A percentile compares a stretch with the other conserved stretches of the same genome.
Evolutionary conservation across 805 yeast genomes (phyloP).

Genomic region (Wickerhamomyces alni): DNA sequence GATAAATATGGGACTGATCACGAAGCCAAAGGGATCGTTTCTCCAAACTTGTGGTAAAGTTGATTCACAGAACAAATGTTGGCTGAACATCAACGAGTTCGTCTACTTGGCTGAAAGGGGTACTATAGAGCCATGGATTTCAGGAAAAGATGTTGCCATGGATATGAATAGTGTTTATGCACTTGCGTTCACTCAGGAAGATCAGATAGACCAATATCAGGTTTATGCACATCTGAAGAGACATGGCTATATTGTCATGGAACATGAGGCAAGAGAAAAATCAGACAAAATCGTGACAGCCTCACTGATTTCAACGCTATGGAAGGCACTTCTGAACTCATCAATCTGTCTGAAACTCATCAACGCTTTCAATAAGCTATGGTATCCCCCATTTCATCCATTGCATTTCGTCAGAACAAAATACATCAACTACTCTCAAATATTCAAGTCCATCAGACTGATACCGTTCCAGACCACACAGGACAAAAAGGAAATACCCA

Average conservation of each 20-base stretch:
- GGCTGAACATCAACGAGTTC: slow-evolving; percentile 61
- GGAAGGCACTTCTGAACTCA: slow-evolving; percentile 1
- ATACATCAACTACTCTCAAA: slow-evolving; percentile 22
- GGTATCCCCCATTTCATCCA: slow-evolving; percentile 11
- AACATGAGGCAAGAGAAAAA: slow-evolving; percentile 16
- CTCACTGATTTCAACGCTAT: neutral
- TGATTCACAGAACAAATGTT: slow-evolving; percentile 40
- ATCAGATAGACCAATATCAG: slow-evolving; percentile 47
- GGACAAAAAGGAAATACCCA: no score
- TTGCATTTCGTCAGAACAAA: slow-evolving; percentile 13
- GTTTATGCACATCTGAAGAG: slow-evolving; percentile 73
- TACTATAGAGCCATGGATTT: slow-evolving; percentile 37
- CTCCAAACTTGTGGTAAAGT: slow-evolving; percentile 67
- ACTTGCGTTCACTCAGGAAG: slow-evolving; percentile 34
- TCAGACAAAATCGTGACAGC: neutral
- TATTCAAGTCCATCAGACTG: slow-evolving; percentile 25
- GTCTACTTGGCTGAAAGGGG: slow-evolving; percentile 83
- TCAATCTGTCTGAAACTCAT: neutral
- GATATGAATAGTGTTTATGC: slow-evolving; percentile 63
- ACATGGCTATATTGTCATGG: slow-evolving; percentile 64
- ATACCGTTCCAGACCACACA: slow-evolving; percentile 15
- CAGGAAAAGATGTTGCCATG: slow-evolving; percentile 33
- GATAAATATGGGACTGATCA: slow-evolving; percentile 29
- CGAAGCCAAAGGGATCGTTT: slow-evolving; percentile 63
- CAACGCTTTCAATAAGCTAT: slow-evolving; percentile 4